Evolutionary conservation across 129 eudicot genomes (phyloP).

Genomic region (Flaveria robusta): DNA sequence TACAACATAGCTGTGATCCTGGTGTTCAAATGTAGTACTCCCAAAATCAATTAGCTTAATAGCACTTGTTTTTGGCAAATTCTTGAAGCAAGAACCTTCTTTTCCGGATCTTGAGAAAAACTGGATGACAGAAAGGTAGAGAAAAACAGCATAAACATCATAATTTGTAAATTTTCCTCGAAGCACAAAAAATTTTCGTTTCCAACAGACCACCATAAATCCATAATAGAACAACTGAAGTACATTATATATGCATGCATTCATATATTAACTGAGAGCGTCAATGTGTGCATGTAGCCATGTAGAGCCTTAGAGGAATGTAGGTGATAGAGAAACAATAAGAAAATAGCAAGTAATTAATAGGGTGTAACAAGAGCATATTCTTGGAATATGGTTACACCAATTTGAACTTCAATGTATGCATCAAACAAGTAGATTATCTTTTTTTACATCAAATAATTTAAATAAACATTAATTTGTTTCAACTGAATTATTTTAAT

Average conservation of each 20-base stretch:
- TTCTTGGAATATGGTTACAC: neutral
- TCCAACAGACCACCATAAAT: neutral
- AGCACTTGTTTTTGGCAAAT: constrained; percentile 78
- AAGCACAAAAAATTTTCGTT: neutral
- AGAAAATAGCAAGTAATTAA: neutral
- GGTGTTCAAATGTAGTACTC: constrained; percentile 86
- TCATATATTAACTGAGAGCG: constrained; percentile 17
- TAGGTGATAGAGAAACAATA: neutral
- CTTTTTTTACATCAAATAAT: neutral
- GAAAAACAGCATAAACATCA: constrained; percentile 16
- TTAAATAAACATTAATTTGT: neutral
- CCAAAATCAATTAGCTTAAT: constrained; percentile 92
- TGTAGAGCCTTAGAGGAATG: neutral
- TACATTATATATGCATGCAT: constrained; percentile 1
- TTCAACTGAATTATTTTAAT: neutral
- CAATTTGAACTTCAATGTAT: neutral
- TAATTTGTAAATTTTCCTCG: neutral
- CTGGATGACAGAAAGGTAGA: constrained; percentile 40
- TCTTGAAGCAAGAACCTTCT: constrained; percentile 82
- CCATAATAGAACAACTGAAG: neutral
- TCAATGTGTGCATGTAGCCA: neutral
- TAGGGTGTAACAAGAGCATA: neutral
- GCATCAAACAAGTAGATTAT: neutral
- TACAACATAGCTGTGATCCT: constrained; percentile 83
- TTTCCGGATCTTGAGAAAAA: constrained; percentile 60